A percentile compares a stretch with the other conserved stretches of the same genome.
Conservation (phyloP, 2,329 filamentous ascomycete species). For the Ascochyta fabae region DNA sequence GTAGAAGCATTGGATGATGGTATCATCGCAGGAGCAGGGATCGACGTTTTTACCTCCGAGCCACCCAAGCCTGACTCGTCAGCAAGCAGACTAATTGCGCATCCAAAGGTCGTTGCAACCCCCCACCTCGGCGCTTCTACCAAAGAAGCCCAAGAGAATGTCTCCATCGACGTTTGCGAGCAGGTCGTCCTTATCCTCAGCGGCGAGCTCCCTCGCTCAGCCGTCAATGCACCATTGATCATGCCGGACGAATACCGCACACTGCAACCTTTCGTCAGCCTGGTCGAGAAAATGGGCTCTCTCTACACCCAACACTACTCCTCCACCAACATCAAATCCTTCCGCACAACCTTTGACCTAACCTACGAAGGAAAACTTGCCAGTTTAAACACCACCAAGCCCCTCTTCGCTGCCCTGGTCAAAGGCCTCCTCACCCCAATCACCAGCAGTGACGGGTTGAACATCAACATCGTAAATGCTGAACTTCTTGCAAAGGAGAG, state of each 20-base stretch:
- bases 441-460: slow-evolving; percentile 67
- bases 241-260: slow-evolving; percentile 80
- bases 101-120: slow-evolving; percentile 76
- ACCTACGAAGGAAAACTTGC: slow-evolving; percentile 79
- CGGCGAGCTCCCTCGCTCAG: slow-evolving; percentile 75
- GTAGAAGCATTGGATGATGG: slow-evolving; percentile 72
- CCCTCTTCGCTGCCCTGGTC: slow-evolving; percentile 78
- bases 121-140: slow-evolving; percentile 83
- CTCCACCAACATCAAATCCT: slow-evolving; percentile 48
- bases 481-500: slow-evolving; percentile 76
- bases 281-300: slow-evolving; percentile 80
- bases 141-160: slow-evolving; percentile 83
- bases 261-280: slow-evolving; percentile 75
- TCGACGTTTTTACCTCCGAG: slow-evolving; percentile 81
- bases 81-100: slow-evolving; percentile 68
- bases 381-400: slow-evolving; percentile 74
- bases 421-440: slow-evolving; percentile 77
- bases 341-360: slow-evolving; percentile 75
- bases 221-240: slow-evolving; percentile 83
- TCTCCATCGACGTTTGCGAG: slow-evolving; percentile 81
- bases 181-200: slow-evolving; percentile 77
- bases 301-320: slow-evolving; percentile 80
- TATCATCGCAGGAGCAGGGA: slow-evolving; percentile 75
- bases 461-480: slow-evolving; percentile 85
- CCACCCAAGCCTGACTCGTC: slow-evolving; percentile 67